These are phyloP conservation scores for Calocera cornea DNA, from an alignment of 768 basidiomycete species.

Conservation along the genomic window DNA sequence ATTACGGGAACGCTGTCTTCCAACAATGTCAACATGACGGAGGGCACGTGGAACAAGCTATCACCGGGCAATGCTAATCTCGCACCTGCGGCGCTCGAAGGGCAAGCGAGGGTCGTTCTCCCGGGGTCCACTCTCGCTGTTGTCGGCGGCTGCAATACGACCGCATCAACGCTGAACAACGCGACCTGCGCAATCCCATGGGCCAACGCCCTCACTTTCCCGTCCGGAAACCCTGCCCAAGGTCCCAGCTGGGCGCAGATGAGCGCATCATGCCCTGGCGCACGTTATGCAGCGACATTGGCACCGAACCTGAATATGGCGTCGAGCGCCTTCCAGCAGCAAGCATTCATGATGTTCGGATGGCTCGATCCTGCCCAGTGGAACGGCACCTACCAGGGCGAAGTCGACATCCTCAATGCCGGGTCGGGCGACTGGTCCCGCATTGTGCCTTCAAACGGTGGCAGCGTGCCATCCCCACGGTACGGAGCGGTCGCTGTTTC, in stretches of 20 bases:
- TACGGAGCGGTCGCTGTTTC: constrained; percentile 57
- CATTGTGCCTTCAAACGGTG: constrained; percentile 35
- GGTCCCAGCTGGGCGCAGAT: constrained; percentile 23
- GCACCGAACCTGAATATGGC: constrained; percentile 45
- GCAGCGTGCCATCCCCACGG: constrained; percentile 54
- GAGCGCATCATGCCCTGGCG: constrained; percentile 44
- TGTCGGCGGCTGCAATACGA: constrained; percentile 46
- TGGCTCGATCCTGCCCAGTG: constrained; percentile 49
- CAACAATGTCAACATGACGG: constrained; percentile 40
- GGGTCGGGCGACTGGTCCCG: constrained; percentile 18
- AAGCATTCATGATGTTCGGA: constrained; percentile 58
- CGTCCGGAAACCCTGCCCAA: constrained; percentile 11
- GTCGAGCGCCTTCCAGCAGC: constrained; percentile 44
- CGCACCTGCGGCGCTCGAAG: constrained; percentile 27
- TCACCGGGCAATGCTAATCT: constrained; percentile 13
- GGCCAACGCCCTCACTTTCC: constrained; percentile 43
- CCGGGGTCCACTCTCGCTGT: constrained; percentile 6
- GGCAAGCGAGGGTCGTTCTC: constrained; percentile 48
- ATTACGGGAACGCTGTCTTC: constrained; percentile 59
- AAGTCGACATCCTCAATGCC: constrained; percentile 38
- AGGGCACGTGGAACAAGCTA: constrained; percentile 48
- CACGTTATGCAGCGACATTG: constrained; percentile 37
- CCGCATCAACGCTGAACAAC: constrained; percentile 22
- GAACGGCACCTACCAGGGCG: constrained; percentile 52
- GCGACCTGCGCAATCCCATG: constrained; percentile 45